These are phyloP conservation scores for Saturnispora besseyi DNA, from an alignment of 805 yeast species.

Conservation along the genomic window DNA sequence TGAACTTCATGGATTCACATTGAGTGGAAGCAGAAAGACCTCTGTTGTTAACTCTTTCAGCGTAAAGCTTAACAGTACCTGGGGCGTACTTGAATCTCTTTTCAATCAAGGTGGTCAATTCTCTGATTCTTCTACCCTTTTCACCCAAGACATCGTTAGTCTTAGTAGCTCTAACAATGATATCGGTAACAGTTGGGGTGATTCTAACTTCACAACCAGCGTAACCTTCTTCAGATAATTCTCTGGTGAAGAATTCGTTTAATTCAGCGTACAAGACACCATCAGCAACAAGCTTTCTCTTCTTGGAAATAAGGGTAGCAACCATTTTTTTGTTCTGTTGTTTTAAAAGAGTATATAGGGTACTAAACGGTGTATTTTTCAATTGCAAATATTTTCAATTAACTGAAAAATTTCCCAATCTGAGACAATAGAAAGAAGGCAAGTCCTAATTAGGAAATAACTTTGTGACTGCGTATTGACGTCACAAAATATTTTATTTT, in stretches of 20 bases:
- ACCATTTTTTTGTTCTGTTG: constrained; percentile 21
- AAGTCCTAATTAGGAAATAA: neutral
- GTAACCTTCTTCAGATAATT: constrained; percentile 99
- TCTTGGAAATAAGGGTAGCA: constrained; percentile 67
- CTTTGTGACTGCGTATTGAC: neutral
- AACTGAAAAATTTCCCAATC: neutral
- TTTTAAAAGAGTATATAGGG: neutral
- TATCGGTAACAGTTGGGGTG: constrained; percentile 96
- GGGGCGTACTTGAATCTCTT: constrained; percentile 97
- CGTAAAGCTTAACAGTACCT: constrained; percentile 89
- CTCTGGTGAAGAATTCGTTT: constrained; percentile 99
- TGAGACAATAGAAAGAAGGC: neutral
- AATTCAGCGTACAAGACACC: constrained; percentile 99
- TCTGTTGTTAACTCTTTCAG: constrained; percentile 99
- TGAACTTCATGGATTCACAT: constrained; percentile 98
- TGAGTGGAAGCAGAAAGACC: constrained; percentile 99
- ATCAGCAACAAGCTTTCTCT: constrained; percentile 99
- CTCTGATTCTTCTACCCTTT: constrained; percentile 99
- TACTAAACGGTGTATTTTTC: neutral
- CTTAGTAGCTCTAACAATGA: constrained; percentile 98
- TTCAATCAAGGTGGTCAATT: constrained; percentile 93
- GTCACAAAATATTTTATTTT: neutral
- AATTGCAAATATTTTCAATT: neutral
- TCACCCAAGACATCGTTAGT: constrained; percentile 98
- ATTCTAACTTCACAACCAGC: constrained; percentile 99